A percentile compares a stretch with the other conserved stretches of the same genome.
phyloP scores from a whole-genome alignment of 2,329 filamentous ascomycete genomes.

The Nigrospora oryzae region DNA sequence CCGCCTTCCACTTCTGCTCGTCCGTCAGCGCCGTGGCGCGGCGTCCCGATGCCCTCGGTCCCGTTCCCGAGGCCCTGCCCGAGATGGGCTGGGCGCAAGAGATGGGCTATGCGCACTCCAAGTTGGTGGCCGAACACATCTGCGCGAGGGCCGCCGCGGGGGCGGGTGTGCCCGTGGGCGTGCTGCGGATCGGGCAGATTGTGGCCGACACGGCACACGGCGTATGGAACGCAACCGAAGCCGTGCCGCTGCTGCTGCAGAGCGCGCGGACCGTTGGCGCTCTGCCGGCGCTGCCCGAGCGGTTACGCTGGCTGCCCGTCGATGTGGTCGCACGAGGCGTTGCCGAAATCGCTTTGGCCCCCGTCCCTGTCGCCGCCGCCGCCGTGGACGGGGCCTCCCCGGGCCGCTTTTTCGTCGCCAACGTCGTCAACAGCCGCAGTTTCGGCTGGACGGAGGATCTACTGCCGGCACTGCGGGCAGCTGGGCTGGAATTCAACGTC shows the following conservation, averaged over 20 bases:
- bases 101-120: slow-evolving; percentile 34
- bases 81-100: slow-evolving; percentile 26
- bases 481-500: slow-evolving; percentile 35
- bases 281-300: slow-evolving; percentile 36
- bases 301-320: slow-evolving; percentile 35
- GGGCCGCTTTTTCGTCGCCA: slow-evolving; percentile 26
- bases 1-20: slow-evolving; percentile 39
- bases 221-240: slow-evolving; percentile 42
- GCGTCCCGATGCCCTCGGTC: slow-evolving; percentile 11
- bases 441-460: slow-evolving; percentile 43
- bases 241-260: slow-evolving; percentile 42
- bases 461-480: slow-evolving; percentile 34
- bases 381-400: background rate
- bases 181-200: slow-evolving; percentile 41
- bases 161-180: slow-evolving; percentile 20
- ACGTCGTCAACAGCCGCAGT: slow-evolving; percentile 36
- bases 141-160: slow-evolving; percentile 22
- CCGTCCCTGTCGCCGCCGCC: too few relatives aligned
- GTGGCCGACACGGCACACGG: slow-evolving; percentile 37
- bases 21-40: slow-evolving; percentile 35
- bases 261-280: slow-evolving; percentile 31
- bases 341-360: slow-evolving; percentile 25
- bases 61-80: slow-evolving; percentile 25
- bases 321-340: slow-evolving; percentile 32
- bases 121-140: slow-evolving; percentile 30